Base-by-base conservation (phyloP, 345 rosid species). In the Eutrema yunnanense region DNA sequence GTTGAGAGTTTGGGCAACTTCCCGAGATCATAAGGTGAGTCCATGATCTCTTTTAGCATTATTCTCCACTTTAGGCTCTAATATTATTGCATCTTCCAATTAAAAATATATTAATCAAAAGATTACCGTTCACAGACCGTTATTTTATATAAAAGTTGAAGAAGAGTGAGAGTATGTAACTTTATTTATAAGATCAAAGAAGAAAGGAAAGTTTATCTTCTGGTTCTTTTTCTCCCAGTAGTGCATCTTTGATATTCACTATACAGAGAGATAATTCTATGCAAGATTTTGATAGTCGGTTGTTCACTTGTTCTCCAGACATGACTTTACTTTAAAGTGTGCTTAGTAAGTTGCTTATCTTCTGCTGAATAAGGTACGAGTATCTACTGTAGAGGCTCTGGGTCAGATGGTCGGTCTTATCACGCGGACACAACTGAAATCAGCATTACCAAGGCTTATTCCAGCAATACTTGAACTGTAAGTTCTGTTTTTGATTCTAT, bases 361-460 rank as follows among this genome's bases (percentile, higher is more conserved):
- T 72, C 77, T 73, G 68, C 75, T 80, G 75, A 61, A 73, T 72
- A 73, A 94, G 98, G 95, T 91, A 48, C 96, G 95, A 33, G 79
- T 84, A 50, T 85, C 91, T 62, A 86, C 98, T 73, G 91, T 94
- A 62, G 97, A 94, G 81, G 98, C 97, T 60, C 79, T 94, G 77
- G 97, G 98, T 74, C 98, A 94, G 75, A 89, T 94, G 97, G 95
- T 90, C 74, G 92, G 96, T 78, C 95, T 94, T 78, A 79, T 94
- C 75, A 82, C 89, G 27, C 81, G 98, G 67, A 67, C 92, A 52
- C 88, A 91, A 71, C 83, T 94, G 65, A 94, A 91, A 80, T 86
- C 95, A 61, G 97, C 98, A 74, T 80, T 94, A 83, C 96, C 97
- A 29, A 86, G 90, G 80, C 89, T 94, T 76, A 82, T 91, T 73